Conservation (phyloP, 176 grass and related monocot species). For the Metroxylon sagu region DNA sequence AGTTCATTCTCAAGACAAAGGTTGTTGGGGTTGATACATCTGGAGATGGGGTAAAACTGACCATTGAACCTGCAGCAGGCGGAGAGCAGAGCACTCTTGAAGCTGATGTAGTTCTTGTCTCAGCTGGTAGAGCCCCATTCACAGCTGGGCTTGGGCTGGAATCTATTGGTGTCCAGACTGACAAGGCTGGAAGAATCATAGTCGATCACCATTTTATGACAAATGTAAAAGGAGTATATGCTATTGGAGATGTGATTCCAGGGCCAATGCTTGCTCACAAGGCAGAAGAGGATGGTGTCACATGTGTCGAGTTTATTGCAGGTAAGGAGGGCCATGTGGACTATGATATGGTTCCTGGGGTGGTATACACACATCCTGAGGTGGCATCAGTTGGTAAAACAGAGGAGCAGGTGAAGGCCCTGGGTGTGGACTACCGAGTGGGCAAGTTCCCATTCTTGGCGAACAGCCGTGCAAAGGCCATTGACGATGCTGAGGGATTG, state of each 20-base stretch:
- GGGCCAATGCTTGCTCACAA: conserved; percentile 99
- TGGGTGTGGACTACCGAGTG: conserved; percentile 53
- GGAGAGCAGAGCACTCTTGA: conserved; percentile 81
- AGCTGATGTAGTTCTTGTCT: conserved; percentile 90
- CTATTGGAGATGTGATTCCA: conserved; percentile 89
- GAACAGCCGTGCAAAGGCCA: conserved; percentile 75
- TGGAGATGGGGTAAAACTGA: conserved; percentile 75
- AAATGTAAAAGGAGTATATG: conserved; percentile 79
- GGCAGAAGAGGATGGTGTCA: conserved; percentile 94
- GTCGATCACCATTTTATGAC: conserved; percentile 89
- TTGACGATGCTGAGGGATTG: conserved; percentile 71
- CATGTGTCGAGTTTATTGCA: conserved; percentile 85
- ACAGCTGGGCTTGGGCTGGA: conserved; percentile 74
- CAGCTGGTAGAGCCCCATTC: conserved; percentile 73
- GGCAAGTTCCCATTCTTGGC: conserved; percentile 82
- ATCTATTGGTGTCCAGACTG: conserved; percentile 61
- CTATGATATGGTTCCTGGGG: conserved; percentile 83
- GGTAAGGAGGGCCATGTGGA: conserved; percentile 97
- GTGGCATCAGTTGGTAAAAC: conserved; percentile 89
- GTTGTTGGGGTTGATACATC: conserved; percentile 71
- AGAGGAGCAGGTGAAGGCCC: conserved; percentile 72
- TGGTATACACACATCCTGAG: conserved; percentile 95
- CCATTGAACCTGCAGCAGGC: conserved; percentile 74
- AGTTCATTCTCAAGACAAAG: conserved; percentile 98
- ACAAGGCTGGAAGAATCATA: conserved; percentile 75